These are phyloP conservation scores for Cynara cardunculus DNA, from an alignment of 129 eudicot genomes.

Conservation along the genomic window DNA sequence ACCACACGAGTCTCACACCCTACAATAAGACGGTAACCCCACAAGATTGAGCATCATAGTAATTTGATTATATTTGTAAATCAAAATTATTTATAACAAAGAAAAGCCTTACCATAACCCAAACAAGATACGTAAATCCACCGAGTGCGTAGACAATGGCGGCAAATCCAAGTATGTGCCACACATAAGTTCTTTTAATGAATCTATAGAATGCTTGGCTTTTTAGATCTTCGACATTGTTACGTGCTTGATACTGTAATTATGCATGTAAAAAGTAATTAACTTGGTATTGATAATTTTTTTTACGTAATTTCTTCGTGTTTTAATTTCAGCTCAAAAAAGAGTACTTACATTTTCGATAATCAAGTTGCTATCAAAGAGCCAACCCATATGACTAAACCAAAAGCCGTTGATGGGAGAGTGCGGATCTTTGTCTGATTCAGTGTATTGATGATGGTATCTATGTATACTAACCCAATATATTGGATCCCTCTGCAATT, in stretches of 20 bases:
- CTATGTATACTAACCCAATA: conserved; percentile 45
- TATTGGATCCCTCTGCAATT: conserved; percentile 34
- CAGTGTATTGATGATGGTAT: conserved; percentile 35
- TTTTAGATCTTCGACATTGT: conserved; percentile 20
- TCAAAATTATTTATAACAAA: background rate
- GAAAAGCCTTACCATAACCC: conserved; percentile 22
- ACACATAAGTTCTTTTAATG: conserved; percentile 5
- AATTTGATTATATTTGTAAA: background rate
- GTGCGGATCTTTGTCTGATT: conserved; percentile 27
- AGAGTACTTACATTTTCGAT: background rate
- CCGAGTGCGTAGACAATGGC: background rate
- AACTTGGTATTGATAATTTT: background rate
- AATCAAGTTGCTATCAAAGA: conserved; percentile 14
- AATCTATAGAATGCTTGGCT: conserved; percentile 16
- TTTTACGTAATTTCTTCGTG: too few relatives aligned
- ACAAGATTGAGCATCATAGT: background rate
- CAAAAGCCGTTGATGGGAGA: conserved; percentile 23
- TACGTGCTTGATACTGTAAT: conserved; percentile 14
- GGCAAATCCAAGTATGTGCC: conserved; percentile 3
- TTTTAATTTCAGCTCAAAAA: background rate
- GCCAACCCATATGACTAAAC: conserved; percentile 44
- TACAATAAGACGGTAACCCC: background rate
- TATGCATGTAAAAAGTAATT: background rate
- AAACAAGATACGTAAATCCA: conserved; percentile 21
- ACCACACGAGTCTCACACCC: conserved; percentile 15